Base-by-base conservation (phyloP, 176 grass and related monocot species). In the Dactylis glomerata region DNA sequence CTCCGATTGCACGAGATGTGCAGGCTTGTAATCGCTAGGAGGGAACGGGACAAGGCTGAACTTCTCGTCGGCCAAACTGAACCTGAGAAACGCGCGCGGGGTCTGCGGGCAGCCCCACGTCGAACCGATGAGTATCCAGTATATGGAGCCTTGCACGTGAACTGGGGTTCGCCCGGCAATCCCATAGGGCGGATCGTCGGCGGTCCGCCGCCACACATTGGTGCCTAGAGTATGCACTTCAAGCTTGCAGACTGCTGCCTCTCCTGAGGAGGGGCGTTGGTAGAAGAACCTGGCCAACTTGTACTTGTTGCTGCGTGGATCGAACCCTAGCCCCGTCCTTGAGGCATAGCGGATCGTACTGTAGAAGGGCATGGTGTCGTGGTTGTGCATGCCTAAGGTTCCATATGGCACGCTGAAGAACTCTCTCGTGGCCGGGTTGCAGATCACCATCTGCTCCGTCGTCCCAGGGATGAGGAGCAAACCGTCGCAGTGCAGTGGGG, bases 221-320 rank as follows among this genome's bases (percentile, higher is more conserved):
- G 23, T 73, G 40, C 69, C 69, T 47, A 73, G 69, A 28, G 69
- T 73, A 46, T 47, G 69, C 69, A 73, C 69, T 73, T 73, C 41
- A 9, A 73, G 47, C 69, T 73, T 73, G 41, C 41, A 73, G 23
- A 30, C 13, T 7, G 7, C 1, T 2, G 15, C 23, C 1, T 8
- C 3, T 3, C 37, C 40, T 3, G 23, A 3, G 11, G 6, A 0
- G 28, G 1, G 14, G 15, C 4, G 9, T 51, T 32, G 44, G 12
- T 74, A 74, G 16, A 74, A 74, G 46, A 44, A 41, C 17, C 71
- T 74, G 9, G 45, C 71, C 44, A 31, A 15, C 15, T 74, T 74
- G 24, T 50, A 74, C 24, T 74, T 74, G 5, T 32, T 74, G 44
- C 44, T 50, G 71, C 20, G 15, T 19, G 71, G 71, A 19, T 74